Base-by-base conservation (phyloP, 805 yeast genomes). In the Saccharomycopsis capsularis region DNA sequence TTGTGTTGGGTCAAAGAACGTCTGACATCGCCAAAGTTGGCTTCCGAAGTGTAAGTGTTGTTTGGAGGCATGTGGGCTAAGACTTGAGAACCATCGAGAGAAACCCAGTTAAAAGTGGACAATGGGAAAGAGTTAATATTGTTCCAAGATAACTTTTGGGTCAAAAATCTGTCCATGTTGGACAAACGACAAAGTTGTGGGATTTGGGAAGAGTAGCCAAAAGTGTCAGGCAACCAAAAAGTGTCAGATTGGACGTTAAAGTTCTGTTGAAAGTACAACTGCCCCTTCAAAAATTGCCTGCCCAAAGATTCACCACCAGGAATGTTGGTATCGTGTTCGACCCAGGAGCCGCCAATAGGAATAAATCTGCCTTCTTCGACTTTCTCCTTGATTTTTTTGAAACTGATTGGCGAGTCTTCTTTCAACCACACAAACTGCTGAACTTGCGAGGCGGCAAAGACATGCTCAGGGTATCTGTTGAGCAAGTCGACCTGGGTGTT, bases 1-100 rank as follows among this genome's bases (percentile, higher is more conserved):
- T 90, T 85, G 67, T 93, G 95, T 60, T 88, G 91, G 23, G 70
- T 67, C 48, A 81, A 74, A 1, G 95, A 82, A 57, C 96, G 75
- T 50, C 78, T 75, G 27, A 90, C 95, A 66, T 93, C 98, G 27
- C 96, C 96, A 65, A 88, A 88, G 61, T 91, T 81, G 2, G 97
- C 96, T 60, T 74, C 76, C 1, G 98, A 95, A 6, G 98, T 93
- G 61, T 91, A 91, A 0, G 98, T 93, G 64, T 91, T 86, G 11
- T 85, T 93, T 4, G 99, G 98, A 19, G 99, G 98, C 98, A 93
- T 93, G 63, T 91, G 99, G 32, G 91, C 88, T 57, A 93, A 67
- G 1, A 91, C 88, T 65, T 91, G 97, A 2, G 95, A 78, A 0
- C 96, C 95, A 66, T 91, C 98, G 40, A 93, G 73, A 25, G 95